Conservation (phyloP, 495 filamentous ascomycete genomes). For the Penicillium soppii region DNA sequence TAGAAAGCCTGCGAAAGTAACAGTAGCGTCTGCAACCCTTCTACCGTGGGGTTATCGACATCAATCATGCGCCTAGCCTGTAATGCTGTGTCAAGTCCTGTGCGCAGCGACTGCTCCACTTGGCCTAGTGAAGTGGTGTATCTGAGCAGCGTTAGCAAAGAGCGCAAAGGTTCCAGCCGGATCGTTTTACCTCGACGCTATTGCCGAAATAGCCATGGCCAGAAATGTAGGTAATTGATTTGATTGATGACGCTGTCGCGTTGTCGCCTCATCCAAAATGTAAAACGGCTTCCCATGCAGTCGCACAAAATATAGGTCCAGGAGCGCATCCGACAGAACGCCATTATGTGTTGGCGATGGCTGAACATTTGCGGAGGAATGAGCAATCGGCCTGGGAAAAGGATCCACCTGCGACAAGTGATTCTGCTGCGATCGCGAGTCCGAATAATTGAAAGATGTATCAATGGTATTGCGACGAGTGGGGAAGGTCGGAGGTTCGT, state of each 20-base stretch:
- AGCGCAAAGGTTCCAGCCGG: background rate
- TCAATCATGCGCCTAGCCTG: slow-evolving; percentile 68
- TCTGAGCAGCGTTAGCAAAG: slow-evolving; percentile 28
- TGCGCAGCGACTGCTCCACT: slow-evolving; percentile 54
- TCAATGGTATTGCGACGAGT: slow-evolving; percentile 26
- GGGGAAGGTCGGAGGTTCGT: slow-evolving; percentile 13
- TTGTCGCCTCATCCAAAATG: slow-evolving; percentile 70
- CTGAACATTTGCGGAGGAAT: slow-evolving; percentile 9
- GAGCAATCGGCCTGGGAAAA: slow-evolving; percentile 9
- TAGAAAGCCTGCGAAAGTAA: slow-evolving; percentile 75
- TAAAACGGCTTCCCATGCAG: slow-evolving; percentile 77
- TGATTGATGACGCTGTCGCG: slow-evolving; percentile 64
- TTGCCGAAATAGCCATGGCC: slow-evolving; percentile 69
- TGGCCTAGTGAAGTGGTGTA: slow-evolving; percentile 62
- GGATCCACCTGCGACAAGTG: slow-evolving; percentile 11
- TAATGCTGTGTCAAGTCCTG: slow-evolving; percentile 66
- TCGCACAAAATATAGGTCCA: slow-evolving; percentile 74
- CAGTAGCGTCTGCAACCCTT: slow-evolving; percentile 70
- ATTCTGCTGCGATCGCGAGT: slow-evolving; percentile 8
- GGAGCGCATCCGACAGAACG: slow-evolving; percentile 55
- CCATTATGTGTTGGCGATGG: slow-evolving; percentile 30
- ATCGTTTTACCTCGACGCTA: slow-evolving; percentile 60
- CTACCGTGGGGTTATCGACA: slow-evolving; percentile 74
- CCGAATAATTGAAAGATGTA: slow-evolving; percentile 11
- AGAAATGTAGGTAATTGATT: slow-evolving; percentile 64